Conservation (phyloP, 73 alveolate genomes). For the Paraurostyla sp. region DNA sequence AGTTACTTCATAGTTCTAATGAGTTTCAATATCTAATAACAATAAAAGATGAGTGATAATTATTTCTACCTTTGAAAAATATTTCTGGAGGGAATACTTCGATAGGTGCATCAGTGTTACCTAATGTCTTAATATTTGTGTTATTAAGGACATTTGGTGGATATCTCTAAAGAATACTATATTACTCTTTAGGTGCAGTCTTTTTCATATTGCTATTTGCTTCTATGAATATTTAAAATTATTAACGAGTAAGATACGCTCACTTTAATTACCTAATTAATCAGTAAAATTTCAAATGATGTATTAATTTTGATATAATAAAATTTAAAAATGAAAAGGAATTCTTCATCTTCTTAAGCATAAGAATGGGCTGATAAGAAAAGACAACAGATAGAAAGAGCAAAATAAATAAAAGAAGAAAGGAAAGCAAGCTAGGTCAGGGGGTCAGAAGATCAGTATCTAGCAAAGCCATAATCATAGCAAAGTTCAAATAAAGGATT, state of each 20-base stretch:
- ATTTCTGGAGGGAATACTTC: constrained; percentile 95
- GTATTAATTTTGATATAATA: background rate
- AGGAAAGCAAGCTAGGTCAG: constrained; percentile 36
- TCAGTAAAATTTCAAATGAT: background rate
- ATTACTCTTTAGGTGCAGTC: constrained; percentile 56
- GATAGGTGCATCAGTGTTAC: constrained; percentile 79
- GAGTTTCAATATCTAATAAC: constrained; percentile 92
- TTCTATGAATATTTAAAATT: constrained; percentile 16
- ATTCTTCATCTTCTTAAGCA: background rate
- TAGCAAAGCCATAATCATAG: background rate
- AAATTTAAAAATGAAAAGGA: background rate
- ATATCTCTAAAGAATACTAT: constrained; percentile 55
- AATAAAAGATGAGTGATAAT: background rate
- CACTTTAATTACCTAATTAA: background rate
- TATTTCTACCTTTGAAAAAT: constrained; percentile 80
- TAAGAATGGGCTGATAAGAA: constrained; percentile 51
- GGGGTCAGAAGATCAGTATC: background rate
- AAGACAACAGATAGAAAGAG: constrained; percentile 1
- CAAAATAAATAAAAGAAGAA: constrained; percentile 42
- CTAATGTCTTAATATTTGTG: constrained; percentile 68
- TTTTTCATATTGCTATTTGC: background rate
- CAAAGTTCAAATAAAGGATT: background rate
- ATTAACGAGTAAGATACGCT: background rate
- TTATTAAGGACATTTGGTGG: constrained; percentile 64
- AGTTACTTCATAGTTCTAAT: constrained; percentile 96